Base-by-base conservation (phyloP, 345 rosid genomes). In the Gossypium ekmanianum region DNA sequence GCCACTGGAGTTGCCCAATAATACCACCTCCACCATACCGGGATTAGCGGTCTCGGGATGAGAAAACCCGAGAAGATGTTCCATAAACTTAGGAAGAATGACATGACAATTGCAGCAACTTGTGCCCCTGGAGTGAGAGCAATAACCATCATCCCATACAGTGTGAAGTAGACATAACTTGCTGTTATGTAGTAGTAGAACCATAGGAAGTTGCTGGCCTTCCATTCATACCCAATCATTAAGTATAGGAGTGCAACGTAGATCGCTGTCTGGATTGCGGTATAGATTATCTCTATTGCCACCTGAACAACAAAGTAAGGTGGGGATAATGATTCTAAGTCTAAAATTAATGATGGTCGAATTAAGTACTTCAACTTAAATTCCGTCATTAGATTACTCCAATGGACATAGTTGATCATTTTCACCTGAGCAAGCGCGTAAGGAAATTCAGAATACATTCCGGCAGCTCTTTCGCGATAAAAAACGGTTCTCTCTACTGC, bases 1-100 rank as follows among this genome's bases (percentile, higher is more conserved):
- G 97, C 85, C 73, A 85, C 90, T 0, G 97, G 98, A 11, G 89
- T 81, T 24, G 74, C 83, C 93, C 98, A 93, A 76, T 91, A 88
- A 77, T 89, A 88, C 98, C 98, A 91, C 79, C 94, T 90, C 93
- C 97, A 93, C 98, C 97, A 93, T 16, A 86, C 57, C 0, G 94
- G 98, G 43, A 93, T 84, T 86, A 73, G 88, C 83, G 77, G 68
- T 75, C 98, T 88, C 2, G 97, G 83, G 39, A 94, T 68, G 69
- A 91, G 81, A 72, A 91, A 94, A 65, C 97, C 97, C 2, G 92
- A 84, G 83, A 94, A 94, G 74, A 94, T 83, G 85, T 91, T 94
- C 98, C 98, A 91, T 39, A 91, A 84, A 74, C 88, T 84, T 61
- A 89, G 78, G 91, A 90, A 90, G 90, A 94, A 94, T 26, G 91